Base-by-base conservation (phyloP, 352 stramenopile genomes). In the Pythium aristosporum region DNA sequence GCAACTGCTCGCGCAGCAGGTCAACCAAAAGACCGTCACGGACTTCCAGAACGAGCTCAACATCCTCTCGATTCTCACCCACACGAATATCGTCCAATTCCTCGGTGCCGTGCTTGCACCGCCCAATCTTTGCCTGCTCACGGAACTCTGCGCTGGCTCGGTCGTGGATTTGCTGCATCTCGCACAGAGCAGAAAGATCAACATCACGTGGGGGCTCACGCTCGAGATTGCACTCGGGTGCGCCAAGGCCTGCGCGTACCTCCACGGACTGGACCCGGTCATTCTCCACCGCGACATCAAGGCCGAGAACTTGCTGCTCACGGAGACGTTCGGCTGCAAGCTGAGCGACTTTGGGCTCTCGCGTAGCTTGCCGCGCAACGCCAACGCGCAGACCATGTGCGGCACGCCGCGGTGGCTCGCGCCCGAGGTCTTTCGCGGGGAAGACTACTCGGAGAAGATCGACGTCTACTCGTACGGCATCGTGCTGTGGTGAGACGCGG, bases 371-470 rank as follows among this genome's bases (percentile, higher is more conserved):
- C 71, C 87, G 63, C 78, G 76, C 42, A 80, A 91, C 59, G 64
- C 75, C 43, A 91, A 89, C 32, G 80, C 82, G 34, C 77, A 88
- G 23, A 91, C 82, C 1, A 87, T 90, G 65, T 94, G 82, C 42
- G 85, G 85, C 7, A 94, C 85, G 5, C 82, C 82, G 10, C 74
- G 82, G 5, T 94, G 85, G 85, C 74, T 92, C 54, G 85, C 85
- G 23, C 85, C 85, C 30, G 85, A 94, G 65, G 82, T 94, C n/a
- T 94, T 91, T 46, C 80, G 82, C 28, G 85, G 85, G 37, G 82
- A 94, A 47, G 80, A 88, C 37, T 94, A 92, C 69, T 89, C 81
- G 39, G 85, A 94, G 58, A 94, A 94, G 71, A 89, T 94, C 32
- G 85, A 94, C 52, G 63, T 94, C 3, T 92, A 94, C 66, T 92